Percentiles rank a stretch among this genome's conserved stretches.
Evolutionary conservation across 768 basidiomycete genomes (phyloP).

Genomic region (Mycena leptocephala): DNA sequence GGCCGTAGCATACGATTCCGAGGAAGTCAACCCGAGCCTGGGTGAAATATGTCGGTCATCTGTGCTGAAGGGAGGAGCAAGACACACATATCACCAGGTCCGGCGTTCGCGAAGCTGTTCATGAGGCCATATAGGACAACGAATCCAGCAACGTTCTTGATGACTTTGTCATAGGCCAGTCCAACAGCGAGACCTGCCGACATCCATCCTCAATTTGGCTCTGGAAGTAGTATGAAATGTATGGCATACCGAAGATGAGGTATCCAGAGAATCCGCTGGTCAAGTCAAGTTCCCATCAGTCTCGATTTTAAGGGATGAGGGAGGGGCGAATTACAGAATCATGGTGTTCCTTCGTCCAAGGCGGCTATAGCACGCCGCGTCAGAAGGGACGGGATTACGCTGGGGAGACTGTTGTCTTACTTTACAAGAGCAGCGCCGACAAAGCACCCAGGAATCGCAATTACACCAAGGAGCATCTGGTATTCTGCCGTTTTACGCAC

Average conservation of each 20-base stretch:
- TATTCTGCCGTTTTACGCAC: slow-evolving; percentile 70
- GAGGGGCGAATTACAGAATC: slow-evolving; percentile 34
- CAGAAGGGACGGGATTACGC: slow-evolving; percentile 51
- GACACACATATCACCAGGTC: slow-evolving; percentile 75
- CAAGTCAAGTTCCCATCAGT: neutral
- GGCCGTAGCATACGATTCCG: slow-evolving; percentile 31
- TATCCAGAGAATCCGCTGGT: slow-evolving; percentile 80
- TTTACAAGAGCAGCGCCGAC: slow-evolving; percentile 59
- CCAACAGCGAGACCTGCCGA: slow-evolving; percentile 71
- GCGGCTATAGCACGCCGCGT: slow-evolving; percentile 50
- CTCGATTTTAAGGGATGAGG: neutral
- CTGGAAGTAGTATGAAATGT: neutral
- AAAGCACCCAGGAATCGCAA: slow-evolving; percentile 77
- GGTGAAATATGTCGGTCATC: neutral
- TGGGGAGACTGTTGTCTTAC: slow-evolving; percentile 39
- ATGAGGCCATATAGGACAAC: slow-evolving; percentile 81
- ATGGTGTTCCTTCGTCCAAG: slow-evolving; percentile 73
- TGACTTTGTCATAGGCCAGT: slow-evolving; percentile 74
- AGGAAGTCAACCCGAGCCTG: slow-evolving; percentile 30
- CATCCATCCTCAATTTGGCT: neutral
- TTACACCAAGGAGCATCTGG: slow-evolving; percentile 75
- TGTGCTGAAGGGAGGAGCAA: neutral
- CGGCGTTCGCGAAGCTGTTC: slow-evolving; percentile 64
- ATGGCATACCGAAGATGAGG: slow-evolving; percentile 65
- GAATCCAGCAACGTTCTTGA: slow-evolving; percentile 74